Base-by-base conservation (phyloP, 2,329 filamentous ascomycete species). In the Lasiodiplodia sp. region DNA sequence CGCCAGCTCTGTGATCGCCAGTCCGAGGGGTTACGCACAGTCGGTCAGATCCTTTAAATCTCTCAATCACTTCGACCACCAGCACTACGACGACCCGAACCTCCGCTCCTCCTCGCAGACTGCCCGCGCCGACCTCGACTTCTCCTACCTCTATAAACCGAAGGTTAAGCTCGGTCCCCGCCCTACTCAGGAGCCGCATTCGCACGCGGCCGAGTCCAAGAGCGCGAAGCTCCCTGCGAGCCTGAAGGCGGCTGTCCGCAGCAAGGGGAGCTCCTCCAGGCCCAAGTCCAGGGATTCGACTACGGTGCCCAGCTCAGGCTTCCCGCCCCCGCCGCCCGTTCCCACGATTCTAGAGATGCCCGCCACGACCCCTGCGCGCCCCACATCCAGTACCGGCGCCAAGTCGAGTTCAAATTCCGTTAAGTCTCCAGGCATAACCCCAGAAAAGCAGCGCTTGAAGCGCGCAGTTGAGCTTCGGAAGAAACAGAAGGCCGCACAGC, bases 381-480 rank as follows among this genome's bases (percentile, higher is more conserved):
- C 77, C 38, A 74, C 80, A 21, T 75, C 81, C 56, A 77, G 80
- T 55, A 79, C 82, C 5, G 75, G 73, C n/a, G 23, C 44, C 40
- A 58, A 52, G 14, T 63, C 67, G 31, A 56, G 37, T 21, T 75
- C 75, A 83, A 60, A 38, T 51, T 58, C 60, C 4, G 23, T 74
- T 76, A 83, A 72, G 76, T 81, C 79, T 74, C 84, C 78, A 12
- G 82, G 83, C n/a, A 91, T 96, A 75, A 93, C 93, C 1, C 92
- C 93, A 0, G 96, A 99, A 79, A 98, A 96, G 82, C 89, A 92
- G 70, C 87, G 96, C 67, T 84, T 99, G 71, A 94, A 97, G 92
- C 97, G 96, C 82, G 96, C 96, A 8, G 86, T 97, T 82, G 92
- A 97, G 79, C 81, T 97, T 73, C 88, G 95, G 65, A 96, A 96